Base-by-base conservation (phyloP, 2,329 filamentous ascomycete genomes). In the Ophiosphaerella herpotricha region DNA sequence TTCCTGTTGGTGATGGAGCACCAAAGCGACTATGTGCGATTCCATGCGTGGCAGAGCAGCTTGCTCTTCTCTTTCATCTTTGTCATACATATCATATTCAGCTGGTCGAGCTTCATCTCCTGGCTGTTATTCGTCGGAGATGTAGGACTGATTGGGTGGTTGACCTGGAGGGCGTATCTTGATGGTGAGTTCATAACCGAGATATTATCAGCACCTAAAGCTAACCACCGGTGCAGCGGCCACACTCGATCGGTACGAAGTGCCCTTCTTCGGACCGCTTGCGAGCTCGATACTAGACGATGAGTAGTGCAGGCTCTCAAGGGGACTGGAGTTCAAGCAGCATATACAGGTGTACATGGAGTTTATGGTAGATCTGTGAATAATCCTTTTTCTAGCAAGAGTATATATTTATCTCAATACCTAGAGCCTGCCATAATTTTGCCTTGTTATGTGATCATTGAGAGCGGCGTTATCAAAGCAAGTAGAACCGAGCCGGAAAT, bases 21-120 rank as follows among this genome's bases (percentile, higher is more conserved):
- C 68, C 94, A 96, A 78, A 97, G 91, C 69, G 94, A 99, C 76
- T 99, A 96, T 74, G 94, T 99, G 49, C 84, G 94, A 57, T 97
- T 97, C 63, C 94, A 99, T 74, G 94, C 94, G 7, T 99, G 94
- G 93, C 94, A 99, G 75, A 90, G 89, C 6, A 87, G 88, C 57
- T 79, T 96, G 65, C 74, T 96, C 3, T 97, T 96, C 72, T 88
- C 89, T 0, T 83, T 83, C 41, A 71, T 85, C 34, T 84, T 85
- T 60, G 79, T 83, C 65, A 64, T 97, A 21, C 93, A 97, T 70
- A 81, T 97, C 33, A 77, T 97, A 36, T 87, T 97, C 73, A 87
- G 86, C 11, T 96, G 91, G 89, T 93, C 90, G 21, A 81, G 79
- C 1, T 85, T 95, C 47, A 78, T 97, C 2, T 92, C 88, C 54